These are phyloP conservation scores for Pachysandra terminalis DNA, from an alignment of 164 flowering plant species.

Conservation along the genomic window DNA sequence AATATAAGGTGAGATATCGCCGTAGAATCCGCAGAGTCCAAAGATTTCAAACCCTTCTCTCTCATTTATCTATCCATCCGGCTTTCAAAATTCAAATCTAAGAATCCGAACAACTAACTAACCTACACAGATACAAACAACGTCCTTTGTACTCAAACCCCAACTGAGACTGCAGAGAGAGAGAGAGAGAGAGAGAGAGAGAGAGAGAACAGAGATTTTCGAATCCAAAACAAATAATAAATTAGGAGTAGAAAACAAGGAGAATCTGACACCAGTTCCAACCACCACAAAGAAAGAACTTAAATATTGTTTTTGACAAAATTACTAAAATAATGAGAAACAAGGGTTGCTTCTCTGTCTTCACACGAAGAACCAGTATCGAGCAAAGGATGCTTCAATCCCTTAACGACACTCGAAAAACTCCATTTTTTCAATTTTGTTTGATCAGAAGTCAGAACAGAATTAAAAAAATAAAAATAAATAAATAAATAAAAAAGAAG, in stretches of 20 bases:
- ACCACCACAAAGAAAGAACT: neutral
- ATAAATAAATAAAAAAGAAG: too few relatives aligned
- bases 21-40: too few relatives aligned
- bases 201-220: neutral
- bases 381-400: neutral
- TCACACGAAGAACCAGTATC: neutral
- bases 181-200: neutral
- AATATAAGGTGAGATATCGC: too few relatives aligned
- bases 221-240: neutral
- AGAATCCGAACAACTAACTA: neutral
- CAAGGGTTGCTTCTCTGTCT: neutral
- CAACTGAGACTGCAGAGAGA: too few relatives aligned
- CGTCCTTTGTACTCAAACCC: neutral
- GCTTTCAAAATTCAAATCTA: neutral
- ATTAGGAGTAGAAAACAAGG: neutral
- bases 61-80: too few relatives aligned
- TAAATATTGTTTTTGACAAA: too few relatives aligned
- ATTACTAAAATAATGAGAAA: too few relatives aligned
- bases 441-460: neutral
- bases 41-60: too few relatives aligned
- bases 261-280: conserved; percentile 10
- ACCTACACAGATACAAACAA: too few relatives aligned
- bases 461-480: too few relatives aligned
- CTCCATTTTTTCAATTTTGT: neutral
- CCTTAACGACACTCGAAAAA: neutral